Evolutionary conservation across 2,329 filamentous ascomycete genomes (phyloP).

Genomic region (Zelopaecilomyces penicillatus): DNA sequence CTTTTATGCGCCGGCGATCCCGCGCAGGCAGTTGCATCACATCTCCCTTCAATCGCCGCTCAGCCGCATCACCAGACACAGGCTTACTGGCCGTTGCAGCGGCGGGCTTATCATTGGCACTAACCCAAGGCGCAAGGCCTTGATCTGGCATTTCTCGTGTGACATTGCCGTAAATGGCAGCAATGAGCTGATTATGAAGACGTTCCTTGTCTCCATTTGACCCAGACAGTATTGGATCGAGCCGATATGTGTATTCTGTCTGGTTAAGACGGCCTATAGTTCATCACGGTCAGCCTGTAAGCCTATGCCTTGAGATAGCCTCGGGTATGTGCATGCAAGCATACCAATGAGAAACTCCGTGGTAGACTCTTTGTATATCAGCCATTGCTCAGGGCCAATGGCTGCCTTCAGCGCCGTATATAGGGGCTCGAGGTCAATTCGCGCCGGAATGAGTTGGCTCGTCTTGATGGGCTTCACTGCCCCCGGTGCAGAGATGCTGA

Average conservation of each 20-base stretch:
- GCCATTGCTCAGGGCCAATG: slow-evolving; percentile 55
- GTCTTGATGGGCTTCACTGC: slow-evolving; percentile 48
- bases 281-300: no score
- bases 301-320: no score
- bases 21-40: slow-evolving; percentile 62
- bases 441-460: slow-evolving; percentile 54
- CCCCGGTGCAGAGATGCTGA: slow-evolving; percentile 42
- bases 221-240: slow-evolving; percentile 52
- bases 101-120: slow-evolving; percentile 59
- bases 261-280: slow-evolving; percentile 53
- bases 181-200: slow-evolving; percentile 59
- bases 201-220: slow-evolving; percentile 52
- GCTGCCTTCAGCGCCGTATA: slow-evolving; percentile 53
- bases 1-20: slow-evolving; percentile 59
- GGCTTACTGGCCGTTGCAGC: slow-evolving; percentile 51
- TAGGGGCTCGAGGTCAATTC: slow-evolving; percentile 59
- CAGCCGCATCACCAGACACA: slow-evolving; percentile 55
- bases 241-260: slow-evolving; percentile 47
- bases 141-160: slow-evolving; percentile 60
- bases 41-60: slow-evolving; percentile 57
- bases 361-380: slow-evolving; percentile 53
- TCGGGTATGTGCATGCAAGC: slow-evolving; percentile 6
- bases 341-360: slow-evolving; percentile 56
- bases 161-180: slow-evolving; percentile 60
- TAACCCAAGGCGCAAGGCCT: slow-evolving; percentile 62